Percentiles rank a stretch among this genome's conserved stretches.
phyloP scores from a whole-genome alignment of 2,329 filamentous ascomycete genomes.

The Malbranchea zuffiana region DNA sequence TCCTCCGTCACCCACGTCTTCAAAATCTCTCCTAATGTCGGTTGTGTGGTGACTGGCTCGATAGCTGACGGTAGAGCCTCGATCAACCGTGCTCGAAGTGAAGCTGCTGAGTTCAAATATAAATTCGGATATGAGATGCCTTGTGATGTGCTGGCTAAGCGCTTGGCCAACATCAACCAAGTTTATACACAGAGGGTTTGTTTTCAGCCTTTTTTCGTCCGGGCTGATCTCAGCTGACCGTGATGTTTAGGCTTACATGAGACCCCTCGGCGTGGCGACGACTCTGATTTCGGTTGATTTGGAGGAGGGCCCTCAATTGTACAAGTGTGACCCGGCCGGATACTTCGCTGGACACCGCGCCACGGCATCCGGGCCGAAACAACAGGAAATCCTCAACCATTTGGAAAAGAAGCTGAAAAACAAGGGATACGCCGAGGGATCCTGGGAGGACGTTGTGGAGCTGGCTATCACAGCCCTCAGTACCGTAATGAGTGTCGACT shows the following conservation, averaged over 20 bases:
- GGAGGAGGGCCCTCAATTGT: slow-evolving; percentile 85
- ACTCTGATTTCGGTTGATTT: slow-evolving; percentile 90
- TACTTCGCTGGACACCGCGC: slow-evolving; percentile 99
- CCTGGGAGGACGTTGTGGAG: slow-evolving; percentile 96
- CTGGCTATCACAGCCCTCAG: slow-evolving; percentile 89
- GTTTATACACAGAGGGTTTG: slow-evolving; percentile 94
- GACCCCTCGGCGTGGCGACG: slow-evolving; percentile 87
- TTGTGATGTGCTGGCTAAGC: slow-evolving; percentile 89
- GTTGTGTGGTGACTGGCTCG: slow-evolving; percentile 96
- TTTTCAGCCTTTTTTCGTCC: slow-evolving; percentile 12
- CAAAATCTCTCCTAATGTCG: slow-evolving; percentile 88
- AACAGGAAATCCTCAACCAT: slow-evolving; percentile 96
- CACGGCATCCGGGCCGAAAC: slow-evolving; percentile 91
- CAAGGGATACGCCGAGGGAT: slow-evolving; percentile 86
- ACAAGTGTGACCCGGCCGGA: slow-evolving; percentile 95
- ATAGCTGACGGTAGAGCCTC: slow-evolving; percentile 94
- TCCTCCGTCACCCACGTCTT: slow-evolving; percentile 96
- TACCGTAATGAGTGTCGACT: slow-evolving; percentile 95
- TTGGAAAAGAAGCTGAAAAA: slow-evolving; percentile 99
- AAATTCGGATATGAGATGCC: slow-evolving; percentile 99
- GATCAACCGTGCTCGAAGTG: slow-evolving; percentile 81
- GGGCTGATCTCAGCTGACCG: slow-evolving; percentile 4
- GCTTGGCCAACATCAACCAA: slow-evolving; percentile 97
- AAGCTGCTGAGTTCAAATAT: slow-evolving; percentile 96
- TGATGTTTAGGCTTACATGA: slow-evolving; percentile 72